Conservation (phyloP, 148 eudicot species). For the Cornus florida region DNA sequence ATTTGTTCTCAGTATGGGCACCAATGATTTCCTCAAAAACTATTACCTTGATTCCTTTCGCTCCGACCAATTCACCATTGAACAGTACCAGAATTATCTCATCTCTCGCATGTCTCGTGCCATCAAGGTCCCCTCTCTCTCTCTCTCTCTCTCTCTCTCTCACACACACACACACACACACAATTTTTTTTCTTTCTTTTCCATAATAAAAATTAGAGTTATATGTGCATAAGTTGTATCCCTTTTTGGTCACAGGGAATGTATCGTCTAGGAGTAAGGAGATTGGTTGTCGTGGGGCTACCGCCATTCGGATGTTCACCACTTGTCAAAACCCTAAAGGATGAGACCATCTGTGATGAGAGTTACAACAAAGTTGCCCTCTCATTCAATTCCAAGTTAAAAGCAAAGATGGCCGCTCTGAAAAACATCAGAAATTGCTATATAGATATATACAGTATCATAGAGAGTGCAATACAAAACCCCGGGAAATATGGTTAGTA, state of each 20-base stretch:
- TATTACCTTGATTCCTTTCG: constrained; percentile 39
- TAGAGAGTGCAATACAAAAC: constrained; percentile 30
- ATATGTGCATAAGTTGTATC: no score
- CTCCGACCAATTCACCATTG: constrained; percentile 31
- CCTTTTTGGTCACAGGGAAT: constrained; percentile 16
- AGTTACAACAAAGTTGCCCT: constrained; percentile 36
- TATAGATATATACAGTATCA: constrained; percentile 34
- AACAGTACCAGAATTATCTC: constrained; percentile 41
- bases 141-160: not conserved
- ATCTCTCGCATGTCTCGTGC: constrained; percentile 22
- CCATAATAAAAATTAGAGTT: no score
- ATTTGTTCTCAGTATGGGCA: constrained; percentile 39
- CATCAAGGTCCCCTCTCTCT: constrained; percentile 29
- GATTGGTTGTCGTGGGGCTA: constrained; percentile 43
- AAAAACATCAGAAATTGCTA: constrained; percentile 17
- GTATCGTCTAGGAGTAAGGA: constrained; percentile 42
- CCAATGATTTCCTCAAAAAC: constrained; percentile 51
- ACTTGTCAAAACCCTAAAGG: constrained; percentile 31
- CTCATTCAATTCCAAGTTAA: constrained; percentile 35
- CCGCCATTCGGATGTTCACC: constrained; percentile 58
- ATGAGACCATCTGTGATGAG: constrained; percentile 29
- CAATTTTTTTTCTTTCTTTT: no score
- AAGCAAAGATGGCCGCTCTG: constrained; percentile 14
- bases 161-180: not conserved
- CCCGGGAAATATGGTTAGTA: constrained; percentile 45